Evolutionary conservation across 1,284 basidiomycete genomes (phyloP), one percentile per base, ranked within the genome.

Genomic region (Amylostereum areolatum): DNA sequence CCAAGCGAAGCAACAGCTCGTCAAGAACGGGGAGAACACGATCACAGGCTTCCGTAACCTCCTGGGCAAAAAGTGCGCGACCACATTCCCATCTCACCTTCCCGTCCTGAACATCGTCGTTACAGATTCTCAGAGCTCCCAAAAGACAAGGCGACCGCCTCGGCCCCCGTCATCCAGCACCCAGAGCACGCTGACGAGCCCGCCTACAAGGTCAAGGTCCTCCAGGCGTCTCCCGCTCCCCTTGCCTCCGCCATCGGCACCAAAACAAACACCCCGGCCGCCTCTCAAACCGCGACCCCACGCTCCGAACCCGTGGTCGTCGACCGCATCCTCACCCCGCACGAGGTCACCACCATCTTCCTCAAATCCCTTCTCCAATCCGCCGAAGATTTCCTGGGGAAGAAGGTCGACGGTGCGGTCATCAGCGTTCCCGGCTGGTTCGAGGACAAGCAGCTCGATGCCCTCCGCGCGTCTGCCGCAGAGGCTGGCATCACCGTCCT

Each of bases 21-120:
- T 99, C 30, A 95, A 97, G 70, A 99, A 99, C 67, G 77, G 89
- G 3, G 77, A 86, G 64, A 99, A 99, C 69, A 97, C 95, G 34
- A 95, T 99, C 62, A 86, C 85, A 46, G 89, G 89, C 8, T 99
- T 99, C 77, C 79, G 95, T 45, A 94, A 97, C 68, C 74, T 98
- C 8, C 77, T 99, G 36, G 96, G 97, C 47, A 92, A 92, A 75
- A 92, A 83, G 87, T 92, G 50, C 32, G 77, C 69, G 10, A 18
- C 18, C 18, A 3, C 27, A 31, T 29, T 28, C 56, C 43, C 33
- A 24, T 45, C 24, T 1, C 35, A 41, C 32, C n/a, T 9, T 44
- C 25, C 30, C 9, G 45, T 43, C 7, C 46, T 31, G 5, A 39
- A 45, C 5, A 12, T 40, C 33, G 27, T 8, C 27, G 36, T 27